These are phyloP conservation scores for Davidsoniella australis DNA, from an alignment of 2,329 filamentous ascomycete species.

Conservation along the genomic window DNA sequence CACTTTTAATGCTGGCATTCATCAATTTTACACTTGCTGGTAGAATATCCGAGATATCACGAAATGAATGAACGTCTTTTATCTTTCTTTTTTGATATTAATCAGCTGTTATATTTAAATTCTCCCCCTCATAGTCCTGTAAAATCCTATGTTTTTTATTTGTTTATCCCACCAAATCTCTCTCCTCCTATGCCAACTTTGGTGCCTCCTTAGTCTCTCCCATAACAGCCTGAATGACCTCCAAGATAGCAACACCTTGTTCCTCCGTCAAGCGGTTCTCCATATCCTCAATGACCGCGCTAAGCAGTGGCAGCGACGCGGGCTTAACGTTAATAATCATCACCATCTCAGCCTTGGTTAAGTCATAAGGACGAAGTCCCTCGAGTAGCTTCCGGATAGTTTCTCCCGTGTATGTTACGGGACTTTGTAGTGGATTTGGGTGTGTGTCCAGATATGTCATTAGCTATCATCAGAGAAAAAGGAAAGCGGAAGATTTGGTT, in stretches of 20 bases:
- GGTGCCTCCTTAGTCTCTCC: slow-evolving; percentile 24
- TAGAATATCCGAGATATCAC: too few species aligned
- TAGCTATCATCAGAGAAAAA: slow-evolving; percentile 26
- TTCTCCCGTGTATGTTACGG: slow-evolving; percentile 33
- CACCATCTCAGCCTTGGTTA: slow-evolving; percentile 51
- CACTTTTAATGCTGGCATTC: too few species aligned
- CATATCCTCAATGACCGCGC: slow-evolving; percentile 49
- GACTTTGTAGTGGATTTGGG: slow-evolving; percentile 38
- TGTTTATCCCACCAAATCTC: slow-evolving; percentile 14
- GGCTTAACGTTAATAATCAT: slow-evolving; percentile 53
- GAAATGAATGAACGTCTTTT: too few species aligned
- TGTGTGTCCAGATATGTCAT: slow-evolving; percentile 39
- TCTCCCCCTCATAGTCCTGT: slow-evolving; percentile 1
- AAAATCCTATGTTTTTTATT: neutral
- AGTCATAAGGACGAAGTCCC: slow-evolving; percentile 36
- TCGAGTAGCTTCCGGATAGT: slow-evolving; percentile 37
- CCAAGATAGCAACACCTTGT: slow-evolving; percentile 40
- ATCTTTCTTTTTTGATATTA: too few species aligned
- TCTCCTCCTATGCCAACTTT: slow-evolving; percentile 16
- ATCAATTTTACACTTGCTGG: too few species aligned
- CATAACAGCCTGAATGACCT: slow-evolving; percentile 38
- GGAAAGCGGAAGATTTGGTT: too few species aligned
- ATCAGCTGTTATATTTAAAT: too few species aligned
- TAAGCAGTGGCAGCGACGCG: slow-evolving; percentile 36
- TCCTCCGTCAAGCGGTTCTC: slow-evolving; percentile 40